A percentile compares a stretch with the other conserved stretches of the same genome.
Evolutionary conservation across 352 stramenopile species (phyloP).

Genomic region (Pythium rhizo-oryzae): DNA sequence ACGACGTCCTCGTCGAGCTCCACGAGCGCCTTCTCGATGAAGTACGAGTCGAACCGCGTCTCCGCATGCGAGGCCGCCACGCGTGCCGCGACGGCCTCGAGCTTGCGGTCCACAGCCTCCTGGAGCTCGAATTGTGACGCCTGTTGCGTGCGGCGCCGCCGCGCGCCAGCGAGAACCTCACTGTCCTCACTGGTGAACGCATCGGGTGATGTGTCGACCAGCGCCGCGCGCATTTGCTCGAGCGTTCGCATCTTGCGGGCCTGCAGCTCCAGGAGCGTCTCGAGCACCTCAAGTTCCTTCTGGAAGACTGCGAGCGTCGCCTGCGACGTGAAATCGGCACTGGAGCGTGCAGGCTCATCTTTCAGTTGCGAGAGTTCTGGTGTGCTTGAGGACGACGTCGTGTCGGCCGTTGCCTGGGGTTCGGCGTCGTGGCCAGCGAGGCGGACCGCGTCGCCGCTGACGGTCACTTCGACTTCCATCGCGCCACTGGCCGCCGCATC

Average conservation of each 20-base stretch:
- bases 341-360: not conserved
- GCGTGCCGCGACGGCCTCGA: slow-evolving; percentile 7
- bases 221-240: slow-evolving; percentile 13
- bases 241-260: slow-evolving; percentile 21
- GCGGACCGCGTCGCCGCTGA: not conserved
- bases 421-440: too few relatives aligned
- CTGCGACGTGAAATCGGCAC: not conserved
- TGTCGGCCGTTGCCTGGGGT: not conserved
- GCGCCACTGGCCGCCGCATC: not conserved
- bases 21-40: slow-evolving; percentile 38
- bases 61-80: not conserved
- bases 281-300: slow-evolving; percentile 24
- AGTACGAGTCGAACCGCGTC: slow-evolving; percentile 42
- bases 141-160: not conserved
- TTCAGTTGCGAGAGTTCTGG: not conserved
- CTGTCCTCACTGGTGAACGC: not conserved
- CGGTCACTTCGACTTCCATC: slow-evolving; percentile 8
- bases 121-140: not conserved
- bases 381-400: not conserved
- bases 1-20: slow-evolving; percentile 22
- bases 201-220: not conserved
- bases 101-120: slow-evolving; percentile 18
- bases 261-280: slow-evolving; percentile 23
- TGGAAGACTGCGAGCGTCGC: slow-evolving; percentile 21
- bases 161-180: not conserved